Percentiles rank a stretch among this genome's conserved stretches.
phyloP scores from a whole-genome alignment of 2,329 filamentous ascomycete species.

The Cladosporium sp. region DNA sequence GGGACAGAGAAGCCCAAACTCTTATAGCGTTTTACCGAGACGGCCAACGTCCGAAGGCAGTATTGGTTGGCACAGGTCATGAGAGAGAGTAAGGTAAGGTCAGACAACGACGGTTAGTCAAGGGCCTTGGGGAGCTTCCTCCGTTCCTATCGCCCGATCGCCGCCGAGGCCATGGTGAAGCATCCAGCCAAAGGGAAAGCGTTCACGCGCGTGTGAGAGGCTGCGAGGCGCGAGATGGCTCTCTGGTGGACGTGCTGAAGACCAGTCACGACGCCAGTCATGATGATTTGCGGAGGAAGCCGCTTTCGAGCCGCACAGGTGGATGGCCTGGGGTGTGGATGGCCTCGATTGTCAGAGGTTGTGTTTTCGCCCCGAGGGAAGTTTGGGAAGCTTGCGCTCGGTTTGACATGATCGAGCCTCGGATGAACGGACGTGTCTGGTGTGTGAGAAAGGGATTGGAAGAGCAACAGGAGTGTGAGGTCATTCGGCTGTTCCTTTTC shows the following conservation, averaged over 20 bases:
- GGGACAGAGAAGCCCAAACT: constrained; percentile 3
- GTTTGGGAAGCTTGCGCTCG: not conserved
- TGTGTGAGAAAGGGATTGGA: constrained; percentile 2
- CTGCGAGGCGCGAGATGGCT: no score
- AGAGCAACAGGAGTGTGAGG: not conserved
- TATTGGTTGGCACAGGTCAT: no score
- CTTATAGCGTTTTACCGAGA: constrained; percentile 8
- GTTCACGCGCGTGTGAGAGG: not conserved
- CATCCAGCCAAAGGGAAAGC: not conserved
- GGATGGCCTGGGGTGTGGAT: no score
- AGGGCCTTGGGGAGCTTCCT: not conserved
- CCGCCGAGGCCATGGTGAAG: constrained; percentile 4
- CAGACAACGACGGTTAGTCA: no score
- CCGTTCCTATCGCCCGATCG: constrained; percentile 13
- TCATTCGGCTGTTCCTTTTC: not conserved
- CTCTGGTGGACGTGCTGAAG: no score
- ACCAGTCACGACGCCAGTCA: constrained; percentile 1
- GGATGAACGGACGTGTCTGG: constrained; percentile 23
- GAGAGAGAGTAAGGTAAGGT: no score
- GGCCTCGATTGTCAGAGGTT: no score
- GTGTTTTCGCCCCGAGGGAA: constrained; percentile 5
- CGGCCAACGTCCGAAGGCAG: not conserved
- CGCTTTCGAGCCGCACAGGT: constrained; percentile 10
- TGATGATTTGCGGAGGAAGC: constrained; percentile 8
- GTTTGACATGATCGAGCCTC: constrained; percentile 16